Evolutionary conservation across 2,329 filamentous ascomycete genomes (phyloP), one percentile per base, ranked within the genome.

Genomic region (Verticillium zaregamsianum): DNA sequence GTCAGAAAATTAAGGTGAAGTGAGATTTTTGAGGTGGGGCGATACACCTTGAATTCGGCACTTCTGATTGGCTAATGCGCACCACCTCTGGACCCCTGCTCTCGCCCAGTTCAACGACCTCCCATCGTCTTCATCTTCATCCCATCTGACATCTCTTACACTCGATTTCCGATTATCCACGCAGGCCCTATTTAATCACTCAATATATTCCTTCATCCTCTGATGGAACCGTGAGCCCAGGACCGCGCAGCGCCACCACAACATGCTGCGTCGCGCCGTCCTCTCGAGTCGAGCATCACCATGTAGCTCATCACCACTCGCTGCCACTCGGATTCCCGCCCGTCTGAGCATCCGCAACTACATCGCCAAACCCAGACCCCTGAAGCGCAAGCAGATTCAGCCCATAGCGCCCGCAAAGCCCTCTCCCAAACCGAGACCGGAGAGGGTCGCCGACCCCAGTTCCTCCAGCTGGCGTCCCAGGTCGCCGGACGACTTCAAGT

Each of bases 11-110:
- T 58, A 14, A 45, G 37, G 57, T 58, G 37, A 58, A 49, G 57
- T 58, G 20, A 49, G 57, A 58, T 45, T 45, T 58, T 39, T 58
- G 57, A 40, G 57, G 57, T 45, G 37, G 57, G 40, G 23, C 25
- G 14, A 11, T 14, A 58, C 23, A 25, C 25, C 14, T 20, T n/a
- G 25, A 23, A 45, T 32, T n/a, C 4, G 23, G 11, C 20, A 33
- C 15, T 14, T 58, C 14, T 49, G 37, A 45, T 58, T 58, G 57
- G 55, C 31, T 12, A 2, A 15, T 23, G 8, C 4, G 15, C 49
- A 23, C n/a, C 20, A 12, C 49, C 28, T 14, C 33, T 11, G 40
- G 11, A 20, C 40, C 40, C 40, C 40, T 49, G 40, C 40, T 20
- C 40, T n/a, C 9, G n/a, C n/a, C n/a, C 40, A 23, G 9, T 49